Evolutionary conservation across 345 rosid genomes (phyloP).

Genomic region (Firmiana major): DNA sequence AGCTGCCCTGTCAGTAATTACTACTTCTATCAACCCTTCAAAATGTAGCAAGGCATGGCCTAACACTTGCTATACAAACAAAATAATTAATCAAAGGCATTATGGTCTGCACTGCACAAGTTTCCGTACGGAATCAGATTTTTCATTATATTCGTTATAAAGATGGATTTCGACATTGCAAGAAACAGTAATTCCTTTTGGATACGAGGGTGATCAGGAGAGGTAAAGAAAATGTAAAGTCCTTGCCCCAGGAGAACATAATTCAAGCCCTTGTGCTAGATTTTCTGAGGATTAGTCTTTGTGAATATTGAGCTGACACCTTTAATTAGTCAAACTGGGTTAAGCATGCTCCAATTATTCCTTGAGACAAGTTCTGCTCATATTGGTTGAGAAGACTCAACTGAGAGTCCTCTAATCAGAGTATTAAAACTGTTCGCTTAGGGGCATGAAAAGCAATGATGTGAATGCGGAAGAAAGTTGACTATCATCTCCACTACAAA

Average conservation of each 20-base stretch:
- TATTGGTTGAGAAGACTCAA: constrained; percentile 5
- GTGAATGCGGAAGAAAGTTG: constrained; percentile 34
- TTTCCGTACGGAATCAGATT: background rate
- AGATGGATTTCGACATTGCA: background rate
- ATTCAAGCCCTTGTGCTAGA: background rate
- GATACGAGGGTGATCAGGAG: background rate
- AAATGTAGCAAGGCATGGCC: too few relatives aligned
- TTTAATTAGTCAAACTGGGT: background rate
- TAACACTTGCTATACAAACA: too few relatives aligned
- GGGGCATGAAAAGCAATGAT: constrained; percentile 28
- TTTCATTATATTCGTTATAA: background rate
- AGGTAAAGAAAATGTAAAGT: background rate
- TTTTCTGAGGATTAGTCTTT: background rate
- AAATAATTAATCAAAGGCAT: too few relatives aligned
- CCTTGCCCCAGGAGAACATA: background rate
- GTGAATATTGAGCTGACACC: background rate
- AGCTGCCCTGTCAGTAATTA: too few relatives aligned
- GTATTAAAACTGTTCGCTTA: background rate
- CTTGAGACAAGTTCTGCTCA: background rate
- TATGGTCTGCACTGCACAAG: too few relatives aligned
- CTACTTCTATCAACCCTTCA: too few relatives aligned
- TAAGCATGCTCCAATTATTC: background rate
- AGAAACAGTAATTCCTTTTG: background rate
- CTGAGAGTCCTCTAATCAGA: background rate
- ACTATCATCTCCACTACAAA: constrained; percentile 32